These are phyloP conservation scores for Craterostigma plantagineum DNA, from an alignment of 257 asterid genomes.

Conservation along the genomic window DNA sequence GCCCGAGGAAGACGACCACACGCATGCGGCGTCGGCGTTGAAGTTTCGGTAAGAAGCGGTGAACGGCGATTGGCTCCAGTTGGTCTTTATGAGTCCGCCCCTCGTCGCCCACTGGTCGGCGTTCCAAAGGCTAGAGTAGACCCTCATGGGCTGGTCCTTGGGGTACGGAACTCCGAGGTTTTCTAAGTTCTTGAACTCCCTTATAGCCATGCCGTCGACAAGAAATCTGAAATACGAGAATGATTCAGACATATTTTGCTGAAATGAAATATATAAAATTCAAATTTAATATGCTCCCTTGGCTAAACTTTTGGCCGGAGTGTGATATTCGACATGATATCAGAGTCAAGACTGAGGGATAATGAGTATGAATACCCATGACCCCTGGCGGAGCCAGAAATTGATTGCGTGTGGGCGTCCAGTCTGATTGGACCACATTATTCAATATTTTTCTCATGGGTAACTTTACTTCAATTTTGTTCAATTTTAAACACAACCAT, in stretches of 20 bases:
- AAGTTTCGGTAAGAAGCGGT: slow-evolving; percentile 20
- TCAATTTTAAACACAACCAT: no score
- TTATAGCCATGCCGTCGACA: slow-evolving; percentile 15
- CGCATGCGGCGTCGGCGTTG: slow-evolving; percentile 5
- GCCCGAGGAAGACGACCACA: no score
- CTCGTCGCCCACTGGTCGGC: slow-evolving; percentile 26
- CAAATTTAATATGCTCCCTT: no score
- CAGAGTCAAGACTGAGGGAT: no score
- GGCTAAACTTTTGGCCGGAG: no score
- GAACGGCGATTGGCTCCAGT: slow-evolving; percentile 19
- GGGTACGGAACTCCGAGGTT: slow-evolving; percentile 14
- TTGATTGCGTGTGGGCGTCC: no score
- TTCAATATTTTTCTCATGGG: no score
- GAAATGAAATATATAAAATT: not conserved
- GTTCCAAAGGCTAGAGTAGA: slow-evolving; percentile 20
- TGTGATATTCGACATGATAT: no score
- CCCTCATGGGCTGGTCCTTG: slow-evolving; percentile 17
- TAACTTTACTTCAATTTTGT: no score
- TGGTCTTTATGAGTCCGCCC: slow-evolving; percentile 21
- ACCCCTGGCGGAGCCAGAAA: no score
- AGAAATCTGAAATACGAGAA: slow-evolving; percentile 12
- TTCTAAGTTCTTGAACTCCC: slow-evolving; percentile 15
- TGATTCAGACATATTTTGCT: not conserved
- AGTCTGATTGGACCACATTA: no score
- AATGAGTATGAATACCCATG: no score